Conservation (phyloP, 768 basidiomycete species). For the Auriculariales sp. region DNA sequence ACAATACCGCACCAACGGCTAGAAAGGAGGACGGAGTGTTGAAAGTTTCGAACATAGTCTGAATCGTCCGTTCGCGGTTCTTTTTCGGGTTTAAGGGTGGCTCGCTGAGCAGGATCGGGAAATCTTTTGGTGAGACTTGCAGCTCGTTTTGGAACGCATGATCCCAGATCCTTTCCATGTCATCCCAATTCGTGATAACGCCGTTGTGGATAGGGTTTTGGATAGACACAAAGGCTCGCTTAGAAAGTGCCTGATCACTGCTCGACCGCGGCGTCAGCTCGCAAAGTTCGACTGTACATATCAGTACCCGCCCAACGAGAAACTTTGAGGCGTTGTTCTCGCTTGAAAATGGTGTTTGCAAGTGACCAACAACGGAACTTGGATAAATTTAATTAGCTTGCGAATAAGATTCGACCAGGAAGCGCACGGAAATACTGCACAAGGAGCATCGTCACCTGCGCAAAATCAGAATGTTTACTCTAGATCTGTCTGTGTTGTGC, state of each 20-base stretch:
- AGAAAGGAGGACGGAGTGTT: slow-evolving; percentile 66
- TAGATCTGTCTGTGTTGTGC: neutral
- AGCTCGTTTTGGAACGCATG: slow-evolving; percentile 87
- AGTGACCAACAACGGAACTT: slow-evolving; percentile 87
- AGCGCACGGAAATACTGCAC: slow-evolving; percentile 90
- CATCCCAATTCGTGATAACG: slow-evolving; percentile 97
- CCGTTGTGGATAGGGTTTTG: slow-evolving; percentile 93
- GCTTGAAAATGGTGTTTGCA: slow-evolving; percentile 90
- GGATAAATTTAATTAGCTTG: neutral
- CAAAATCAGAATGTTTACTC: slow-evolving; percentile 1
- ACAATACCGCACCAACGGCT: slow-evolving; percentile 58
- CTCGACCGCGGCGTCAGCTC: slow-evolving; percentile 5
- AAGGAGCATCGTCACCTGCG: slow-evolving; percentile 74
- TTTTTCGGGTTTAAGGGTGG: slow-evolving; percentile 63
- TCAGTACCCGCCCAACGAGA: slow-evolving; percentile 80
- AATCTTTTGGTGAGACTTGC: slow-evolving; percentile 65
- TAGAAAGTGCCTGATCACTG: slow-evolving; percentile 84
- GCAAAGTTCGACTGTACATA: slow-evolving; percentile 5
- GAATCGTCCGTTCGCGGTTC: slow-evolving; percentile 63
- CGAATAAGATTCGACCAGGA: neutral
- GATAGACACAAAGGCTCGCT: slow-evolving; percentile 86
- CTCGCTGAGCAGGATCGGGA: slow-evolving; percentile 57
- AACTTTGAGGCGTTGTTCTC: slow-evolving; percentile 95
- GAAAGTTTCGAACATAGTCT: slow-evolving; percentile 72
- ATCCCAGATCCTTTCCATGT: slow-evolving; percentile 99